Conservation (phyloP, 345 rosid species). For the Dipteronia dyeriana region DNA sequence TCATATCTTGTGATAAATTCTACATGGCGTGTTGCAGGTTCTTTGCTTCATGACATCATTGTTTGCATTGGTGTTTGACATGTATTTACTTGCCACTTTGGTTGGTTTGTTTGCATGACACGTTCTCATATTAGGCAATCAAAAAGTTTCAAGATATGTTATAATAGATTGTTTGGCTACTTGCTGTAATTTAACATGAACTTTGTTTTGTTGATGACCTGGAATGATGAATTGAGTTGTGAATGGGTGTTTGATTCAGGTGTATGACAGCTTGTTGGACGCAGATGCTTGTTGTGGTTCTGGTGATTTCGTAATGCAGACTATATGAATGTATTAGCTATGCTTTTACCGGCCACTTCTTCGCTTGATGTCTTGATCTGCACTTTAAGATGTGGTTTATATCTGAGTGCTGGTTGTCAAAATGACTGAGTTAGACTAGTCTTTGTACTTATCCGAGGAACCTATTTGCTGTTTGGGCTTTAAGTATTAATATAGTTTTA, state of each 20-base stretch:
- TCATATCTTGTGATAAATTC: background rate
- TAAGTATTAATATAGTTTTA: conserved; percentile 31
- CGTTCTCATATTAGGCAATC: background rate
- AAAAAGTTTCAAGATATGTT: conserved; percentile 3
- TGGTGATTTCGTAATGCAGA: conserved; percentile 88
- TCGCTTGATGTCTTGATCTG: conserved; percentile 44
- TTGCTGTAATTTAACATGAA: conserved; percentile 20
- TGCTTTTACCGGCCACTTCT: conserved; percentile 61
- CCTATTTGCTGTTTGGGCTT: conserved; percentile 34
- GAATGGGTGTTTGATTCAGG: conserved; percentile 91
- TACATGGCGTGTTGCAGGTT: background rate
- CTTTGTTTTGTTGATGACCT: conserved; percentile 34
- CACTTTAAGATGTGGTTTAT: conserved; percentile 55
- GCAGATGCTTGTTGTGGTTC: conserved; percentile 94
- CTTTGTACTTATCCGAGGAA: conserved; percentile 36
- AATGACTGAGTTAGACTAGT: conserved; percentile 53
- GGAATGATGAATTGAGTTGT: conserved; percentile 71
- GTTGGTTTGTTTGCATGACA: background rate
- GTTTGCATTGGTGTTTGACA: background rate
- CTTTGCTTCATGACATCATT: background rate
- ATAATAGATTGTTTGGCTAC: background rate
- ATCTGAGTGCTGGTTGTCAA: conserved; percentile 53
- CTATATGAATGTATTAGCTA: conserved; percentile 67
- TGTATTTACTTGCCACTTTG: background rate
- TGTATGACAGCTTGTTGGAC: conserved; percentile 81